A percentile compares a stretch with the other conserved stretches of the same genome.
Evolutionary conservation across 2,329 filamentous ascomycete genomes (phyloP).

Genomic region (Penicillium sp.): DNA sequence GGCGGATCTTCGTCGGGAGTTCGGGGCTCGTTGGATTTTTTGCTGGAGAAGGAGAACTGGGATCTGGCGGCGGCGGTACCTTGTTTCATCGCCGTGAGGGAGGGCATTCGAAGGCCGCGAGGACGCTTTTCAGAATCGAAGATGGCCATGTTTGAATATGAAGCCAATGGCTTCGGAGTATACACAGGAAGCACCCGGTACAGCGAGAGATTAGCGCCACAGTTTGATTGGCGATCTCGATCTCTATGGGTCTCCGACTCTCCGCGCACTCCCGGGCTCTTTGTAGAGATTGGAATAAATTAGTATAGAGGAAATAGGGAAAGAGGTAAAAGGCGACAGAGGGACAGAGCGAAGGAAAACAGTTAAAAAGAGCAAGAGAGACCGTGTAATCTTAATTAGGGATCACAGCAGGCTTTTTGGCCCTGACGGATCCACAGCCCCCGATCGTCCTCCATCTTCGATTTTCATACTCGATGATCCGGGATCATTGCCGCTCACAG

Average conservation of each 20-base stretch:
- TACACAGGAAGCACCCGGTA: conserved; percentile 1
- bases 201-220: conserved; percentile 7
- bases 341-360: conserved; percentile 3
- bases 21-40: conserved; percentile 18
- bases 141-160: conserved; percentile 25
- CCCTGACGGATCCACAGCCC: conserved; percentile 8
- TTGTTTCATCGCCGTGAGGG: conserved; percentile 29
- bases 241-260: conserved; percentile 11
- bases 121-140: conserved; percentile 34
- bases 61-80: conserved; percentile 19
- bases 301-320: not conserved
- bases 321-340: too few species aligned
- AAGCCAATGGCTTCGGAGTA: not conserved
- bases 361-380: not conserved
- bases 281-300: not conserved
- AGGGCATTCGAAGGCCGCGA: conserved; percentile 32
- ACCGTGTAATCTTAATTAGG: conserved; percentile 14
- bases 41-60: conserved; percentile 23
- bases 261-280: not conserved
- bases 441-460: not conserved
- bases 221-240: conserved; percentile 8
- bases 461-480: conserved; percentile 7
- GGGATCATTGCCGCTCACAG: conserved; percentile 1
- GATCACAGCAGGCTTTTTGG: conserved; percentile 15
- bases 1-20: conserved; percentile 7